Percentiles rank a stretch among this genome's conserved stretches.
Evolutionary conservation across 768 basidiomycete genomes (phyloP).

Genomic region (Tylopilus plumbeoviolaceoides): DNA sequence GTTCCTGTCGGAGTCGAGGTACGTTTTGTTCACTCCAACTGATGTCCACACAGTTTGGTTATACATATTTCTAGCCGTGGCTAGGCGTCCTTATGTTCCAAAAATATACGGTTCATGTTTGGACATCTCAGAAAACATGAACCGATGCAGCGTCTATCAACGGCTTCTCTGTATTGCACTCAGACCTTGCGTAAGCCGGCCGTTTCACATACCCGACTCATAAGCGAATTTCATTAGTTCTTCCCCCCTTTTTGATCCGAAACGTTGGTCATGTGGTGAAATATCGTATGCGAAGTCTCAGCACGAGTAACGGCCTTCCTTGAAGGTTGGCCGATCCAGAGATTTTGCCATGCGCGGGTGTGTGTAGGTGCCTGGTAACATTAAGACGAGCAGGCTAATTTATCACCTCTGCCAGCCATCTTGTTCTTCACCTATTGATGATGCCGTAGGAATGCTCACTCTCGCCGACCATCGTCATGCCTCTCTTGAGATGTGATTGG

Average conservation of each 20-base stretch:
- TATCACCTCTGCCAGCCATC: not conserved
- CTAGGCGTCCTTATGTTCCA: not conserved
- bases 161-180: not conserved
- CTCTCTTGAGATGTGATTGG: not conserved
- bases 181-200: not conserved
- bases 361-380: not conserved
- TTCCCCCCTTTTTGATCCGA: not conserved
- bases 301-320: not conserved
- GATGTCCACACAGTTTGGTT: constrained; percentile 4
- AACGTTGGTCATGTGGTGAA: not conserved
- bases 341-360: not conserved
- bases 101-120: not conserved
- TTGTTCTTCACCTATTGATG: not conserved
- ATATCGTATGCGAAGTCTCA: not conserved
- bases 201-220: not conserved
- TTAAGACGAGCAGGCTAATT: not conserved
- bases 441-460: not conserved
- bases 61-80: not conserved
- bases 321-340: not conserved
- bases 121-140: not conserved
- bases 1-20: not conserved
- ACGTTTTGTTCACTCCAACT: not conserved
- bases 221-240: not conserved
- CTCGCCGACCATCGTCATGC: not conserved
- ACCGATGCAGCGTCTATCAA: not conserved